phyloP scores from a whole-genome alignment of 2,329 filamentous ascomycete species.

The Coniochaeta sp. region DNA sequence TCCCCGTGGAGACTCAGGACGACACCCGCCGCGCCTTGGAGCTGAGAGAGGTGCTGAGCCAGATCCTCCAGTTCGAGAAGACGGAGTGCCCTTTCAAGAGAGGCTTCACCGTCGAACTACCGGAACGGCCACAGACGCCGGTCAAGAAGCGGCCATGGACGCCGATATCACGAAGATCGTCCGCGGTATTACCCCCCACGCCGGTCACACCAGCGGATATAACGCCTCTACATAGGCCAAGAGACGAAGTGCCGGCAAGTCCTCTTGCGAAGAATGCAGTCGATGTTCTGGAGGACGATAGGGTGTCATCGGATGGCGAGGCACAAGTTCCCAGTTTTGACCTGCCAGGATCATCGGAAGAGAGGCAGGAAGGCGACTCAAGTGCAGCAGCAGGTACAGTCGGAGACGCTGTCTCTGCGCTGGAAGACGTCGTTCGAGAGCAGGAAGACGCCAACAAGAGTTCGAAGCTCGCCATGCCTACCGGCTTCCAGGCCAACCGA shows the following conservation, averaged over 20 bases:
- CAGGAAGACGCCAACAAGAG: background rate
- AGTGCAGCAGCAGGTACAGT: conserved; percentile 1
- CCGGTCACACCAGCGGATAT: conserved; percentile 10
- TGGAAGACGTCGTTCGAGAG: background rate
- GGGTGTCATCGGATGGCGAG: background rate
- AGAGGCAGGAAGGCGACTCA: background rate
- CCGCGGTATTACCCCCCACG: conserved; percentile 15
- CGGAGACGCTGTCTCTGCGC: background rate
- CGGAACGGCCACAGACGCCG: conserved; percentile 58
- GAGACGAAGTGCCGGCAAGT: background rate
- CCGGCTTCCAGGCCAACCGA: conserved; percentile 9
- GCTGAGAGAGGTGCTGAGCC: conserved; percentile 61
- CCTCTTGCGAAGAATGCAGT: background rate
- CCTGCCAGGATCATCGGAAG: background rate
- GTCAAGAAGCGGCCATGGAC: conserved; percentile 63
- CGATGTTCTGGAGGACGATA: background rate
- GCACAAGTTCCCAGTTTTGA: background rate
- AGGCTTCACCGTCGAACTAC: conserved; percentile 66
- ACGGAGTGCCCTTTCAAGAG: conserved; percentile 81
- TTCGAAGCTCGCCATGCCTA: background rate
- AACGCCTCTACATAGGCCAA: background rate
- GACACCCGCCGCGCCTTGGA: conserved; percentile 57
- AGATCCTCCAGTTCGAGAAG: conserved; percentile 77
- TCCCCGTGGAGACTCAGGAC: conserved; percentile 58
- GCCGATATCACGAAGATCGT: conserved; percentile 30